Evolutionary conservation across 169 alveolate species (phyloP).

Genomic region (Eimeria praecox): DNA sequence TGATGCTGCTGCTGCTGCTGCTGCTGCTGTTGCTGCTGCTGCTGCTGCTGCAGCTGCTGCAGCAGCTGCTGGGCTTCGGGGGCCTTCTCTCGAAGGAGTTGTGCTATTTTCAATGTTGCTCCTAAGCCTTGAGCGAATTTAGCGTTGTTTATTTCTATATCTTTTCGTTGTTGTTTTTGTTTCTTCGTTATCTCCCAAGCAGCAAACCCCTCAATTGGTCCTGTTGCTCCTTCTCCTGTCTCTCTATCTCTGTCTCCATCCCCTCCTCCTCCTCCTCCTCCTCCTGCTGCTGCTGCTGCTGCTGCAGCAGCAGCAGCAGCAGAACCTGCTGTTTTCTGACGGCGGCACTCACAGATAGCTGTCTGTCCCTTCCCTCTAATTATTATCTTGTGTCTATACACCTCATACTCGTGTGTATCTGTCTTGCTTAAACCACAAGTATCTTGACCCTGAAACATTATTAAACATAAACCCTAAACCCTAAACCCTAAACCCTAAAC

Average conservation of each 20-base stretch:
- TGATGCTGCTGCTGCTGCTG: constrained; percentile 22
- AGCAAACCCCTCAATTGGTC: constrained; percentile 71
- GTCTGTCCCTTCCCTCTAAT: constrained; percentile 32
- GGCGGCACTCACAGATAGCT: constrained; percentile 77
- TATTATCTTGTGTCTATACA: constrained; percentile 36
- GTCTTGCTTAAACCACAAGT: constrained; percentile 73
- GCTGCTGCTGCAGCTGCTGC: constrained; percentile 60
- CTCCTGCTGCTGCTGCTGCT: constrained; percentile 1
- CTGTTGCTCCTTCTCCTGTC: background rate
- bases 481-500: constrained; percentile 41
- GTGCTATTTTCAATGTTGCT: constrained; percentile 67
- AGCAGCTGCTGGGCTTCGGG: constrained; percentile 68
- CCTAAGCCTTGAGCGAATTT: constrained; percentile 59
- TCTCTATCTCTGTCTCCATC: no score
- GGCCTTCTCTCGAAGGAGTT: constrained; percentile 57
- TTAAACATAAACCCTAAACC: background rate
- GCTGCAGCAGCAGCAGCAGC: constrained; percentile 31
- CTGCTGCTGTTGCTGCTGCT: background rate
- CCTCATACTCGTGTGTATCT: constrained; percentile 60
- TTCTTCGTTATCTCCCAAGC: constrained; percentile 32
- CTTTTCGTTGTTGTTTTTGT: constrained; percentile 25
- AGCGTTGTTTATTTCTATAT: background rate
- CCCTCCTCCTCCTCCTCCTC: background rate
- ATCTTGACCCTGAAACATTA: constrained; percentile 47
- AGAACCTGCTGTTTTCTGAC: constrained; percentile 11